phyloP scores from a whole-genome alignment of 176 grass and related monocot genomes.

The Carex littledalei region DNA sequence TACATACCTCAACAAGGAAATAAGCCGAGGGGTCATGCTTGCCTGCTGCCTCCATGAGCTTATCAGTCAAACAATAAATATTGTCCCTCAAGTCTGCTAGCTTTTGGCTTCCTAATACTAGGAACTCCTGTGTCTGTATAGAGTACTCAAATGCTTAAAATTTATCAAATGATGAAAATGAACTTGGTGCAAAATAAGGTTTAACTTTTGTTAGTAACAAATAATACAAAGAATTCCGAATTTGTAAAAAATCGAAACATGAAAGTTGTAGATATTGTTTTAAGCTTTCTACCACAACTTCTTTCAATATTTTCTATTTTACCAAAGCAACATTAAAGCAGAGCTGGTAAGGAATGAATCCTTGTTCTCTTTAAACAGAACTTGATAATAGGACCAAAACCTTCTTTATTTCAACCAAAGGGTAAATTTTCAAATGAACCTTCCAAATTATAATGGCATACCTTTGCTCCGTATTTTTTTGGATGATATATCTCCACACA shows the following conservation, averaged over 20 bases:
- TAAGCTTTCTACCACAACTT: too few species aligned
- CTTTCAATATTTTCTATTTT: neutral
- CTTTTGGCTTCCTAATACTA: conserved; percentile 75
- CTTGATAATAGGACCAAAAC: neutral
- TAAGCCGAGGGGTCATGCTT: conserved; percentile 53
- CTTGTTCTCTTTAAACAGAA: neutral
- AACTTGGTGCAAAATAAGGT: conserved; percentile 21
- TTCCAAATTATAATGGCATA: neutral
- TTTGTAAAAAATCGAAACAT: too few species aligned
- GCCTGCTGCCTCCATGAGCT: conserved; percentile 59
- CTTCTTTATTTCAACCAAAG: neutral
- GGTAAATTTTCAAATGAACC: neutral
- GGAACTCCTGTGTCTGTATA: conserved; percentile 87
- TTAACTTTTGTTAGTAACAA: neutral
- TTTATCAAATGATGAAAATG: conserved; percentile 19
- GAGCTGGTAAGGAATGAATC: neutral
- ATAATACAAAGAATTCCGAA: neutral
- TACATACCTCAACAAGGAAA: conserved; percentile 84
- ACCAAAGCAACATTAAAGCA: neutral
- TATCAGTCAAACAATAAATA: conserved; percentile 82
- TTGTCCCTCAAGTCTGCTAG: conserved; percentile 72
- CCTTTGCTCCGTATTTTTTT: conserved; percentile 7
- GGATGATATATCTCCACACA: conserved; percentile 79
- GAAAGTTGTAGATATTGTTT: too few species aligned
- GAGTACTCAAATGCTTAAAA: neutral